Percentiles rank a stretch among this genome's conserved stretches.
These are phyloP conservation scores for Cenchrus purpureus DNA, from an alignment of 176 grass and related monocot species.

Conservation along the genomic window DNA sequence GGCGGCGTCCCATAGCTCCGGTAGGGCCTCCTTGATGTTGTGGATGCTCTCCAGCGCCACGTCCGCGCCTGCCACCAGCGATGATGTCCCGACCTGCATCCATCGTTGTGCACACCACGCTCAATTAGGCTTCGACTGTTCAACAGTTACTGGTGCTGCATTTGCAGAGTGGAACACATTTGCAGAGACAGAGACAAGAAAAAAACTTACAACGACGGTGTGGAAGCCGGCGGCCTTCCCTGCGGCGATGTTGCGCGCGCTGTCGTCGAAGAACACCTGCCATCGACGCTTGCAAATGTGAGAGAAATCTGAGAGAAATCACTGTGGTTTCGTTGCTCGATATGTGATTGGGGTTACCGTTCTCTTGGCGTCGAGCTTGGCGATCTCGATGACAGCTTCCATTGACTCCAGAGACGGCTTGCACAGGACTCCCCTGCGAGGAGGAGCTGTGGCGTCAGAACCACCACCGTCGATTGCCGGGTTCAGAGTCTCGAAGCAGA, in stretches of 20 bases:
- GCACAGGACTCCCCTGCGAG: conserved; percentile 61
- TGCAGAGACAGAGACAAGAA: background rate
- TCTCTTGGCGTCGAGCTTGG: conserved; percentile 70
- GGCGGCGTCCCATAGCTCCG: conserved; percentile 73
- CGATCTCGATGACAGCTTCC: conserved; percentile 72
- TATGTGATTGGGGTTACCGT: conserved; percentile 42
- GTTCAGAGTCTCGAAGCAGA: conserved; percentile 98
- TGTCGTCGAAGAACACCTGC: conserved; percentile 96
- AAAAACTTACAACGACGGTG: conserved; percentile 73
- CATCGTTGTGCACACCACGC: no score
- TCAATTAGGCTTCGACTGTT: background rate
- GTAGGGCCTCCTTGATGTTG: conserved; percentile 91
- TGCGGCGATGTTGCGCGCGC: conserved; percentile 72
- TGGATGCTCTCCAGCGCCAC: conserved; percentile 91
- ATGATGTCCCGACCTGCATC: conserved; percentile 76
- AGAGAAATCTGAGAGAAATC: background rate
- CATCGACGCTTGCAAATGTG: background rate
- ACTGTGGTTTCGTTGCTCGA: background rate
- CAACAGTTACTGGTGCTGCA: background rate
- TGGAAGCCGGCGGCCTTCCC: conserved; percentile 84
- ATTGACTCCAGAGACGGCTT: conserved; percentile 89
- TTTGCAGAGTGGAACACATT: background rate
- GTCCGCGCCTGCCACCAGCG: conserved; percentile 67
- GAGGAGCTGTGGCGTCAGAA: conserved; percentile 16
- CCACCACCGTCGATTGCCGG: background rate